Percentiles rank a stretch among this genome's conserved stretches.
Conservation (phyloP, 2,329 filamentous ascomycete species). For the Helotiales sp. region DNA sequence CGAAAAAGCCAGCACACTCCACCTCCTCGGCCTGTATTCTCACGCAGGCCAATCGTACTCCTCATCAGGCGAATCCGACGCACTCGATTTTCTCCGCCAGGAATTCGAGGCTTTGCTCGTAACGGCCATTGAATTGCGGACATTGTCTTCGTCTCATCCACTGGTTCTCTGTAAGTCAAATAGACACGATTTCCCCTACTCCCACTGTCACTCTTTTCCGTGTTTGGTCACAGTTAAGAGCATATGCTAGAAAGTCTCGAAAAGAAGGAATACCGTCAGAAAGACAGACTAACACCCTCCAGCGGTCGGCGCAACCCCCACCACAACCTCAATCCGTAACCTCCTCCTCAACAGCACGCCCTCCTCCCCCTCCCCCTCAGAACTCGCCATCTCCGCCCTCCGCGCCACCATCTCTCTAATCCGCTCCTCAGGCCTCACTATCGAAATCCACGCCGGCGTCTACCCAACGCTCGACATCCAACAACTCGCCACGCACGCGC, state of each 20-base stretch:
- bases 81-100: conserved; percentile 60
- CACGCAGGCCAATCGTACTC: conserved; percentile 77
- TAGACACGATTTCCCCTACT: background rate
- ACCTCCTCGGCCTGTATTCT: conserved; percentile 70
- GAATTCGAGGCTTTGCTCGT: conserved; percentile 62
- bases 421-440: conserved; percentile 48
- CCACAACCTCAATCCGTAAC: conserved; percentile 69
- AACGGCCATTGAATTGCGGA: conserved; percentile 49
- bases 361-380: background rate
- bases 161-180: conserved; percentile 45
- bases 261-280: no score
- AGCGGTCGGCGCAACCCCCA: conserved; percentile 76
- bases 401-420: conserved; percentile 48
- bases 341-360: conserved; percentile 44
- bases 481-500: conserved; percentile 74
- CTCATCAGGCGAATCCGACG: conserved; percentile 57
- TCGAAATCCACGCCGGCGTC: conserved; percentile 78
- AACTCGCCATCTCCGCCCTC: conserved; percentile 48
- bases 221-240: no score
- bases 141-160: conserved; percentile 24
- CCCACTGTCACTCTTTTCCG: no score
- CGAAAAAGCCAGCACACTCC: conserved; percentile 45
- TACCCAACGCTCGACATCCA: conserved; percentile 80
- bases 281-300: background rate
- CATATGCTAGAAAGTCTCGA: no score